phyloP scores from a whole-genome alignment of 2,329 filamentous ascomycete species.

The Sarocladium strictum region DNA sequence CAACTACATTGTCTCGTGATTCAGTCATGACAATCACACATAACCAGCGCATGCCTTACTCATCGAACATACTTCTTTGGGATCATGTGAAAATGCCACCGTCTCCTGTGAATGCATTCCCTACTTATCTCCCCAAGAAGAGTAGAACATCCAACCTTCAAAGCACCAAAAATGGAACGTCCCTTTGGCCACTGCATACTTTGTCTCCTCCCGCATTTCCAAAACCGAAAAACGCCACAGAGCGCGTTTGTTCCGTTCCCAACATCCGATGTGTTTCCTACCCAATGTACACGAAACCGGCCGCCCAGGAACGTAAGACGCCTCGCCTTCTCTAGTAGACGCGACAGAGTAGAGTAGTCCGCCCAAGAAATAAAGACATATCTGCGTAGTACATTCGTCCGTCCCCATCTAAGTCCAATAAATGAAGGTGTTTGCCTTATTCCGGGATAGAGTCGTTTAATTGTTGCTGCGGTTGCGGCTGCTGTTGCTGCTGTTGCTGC shows the following conservation, averaged over 20 bases:
- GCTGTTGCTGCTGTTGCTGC: conserved; percentile 13
- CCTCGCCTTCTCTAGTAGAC: neutral
- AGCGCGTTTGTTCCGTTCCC: neutral
- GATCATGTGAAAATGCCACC: neutral
- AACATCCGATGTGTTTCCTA: neutral
- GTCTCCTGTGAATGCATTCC: neutral
- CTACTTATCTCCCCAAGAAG: neutral
- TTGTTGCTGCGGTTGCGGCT: conserved; percentile 10
- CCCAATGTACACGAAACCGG: neutral
- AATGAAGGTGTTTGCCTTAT: conserved; percentile 15
- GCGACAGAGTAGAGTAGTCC: neutral
- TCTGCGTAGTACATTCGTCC: neutral
- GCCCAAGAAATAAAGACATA: conserved; percentile 14
- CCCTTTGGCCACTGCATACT: neutral
- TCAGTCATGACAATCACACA: too few species aligned
- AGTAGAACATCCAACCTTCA: neutral
- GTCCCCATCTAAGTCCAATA: too few species aligned
- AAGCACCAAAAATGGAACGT: neutral
- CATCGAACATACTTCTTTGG: neutral
- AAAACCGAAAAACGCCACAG: neutral
- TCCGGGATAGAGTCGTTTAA: conserved; percentile 28
- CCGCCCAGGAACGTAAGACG: neutral
- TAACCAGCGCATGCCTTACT: too few species aligned
- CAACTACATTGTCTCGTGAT: too few species aligned
- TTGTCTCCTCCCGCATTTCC: neutral